Base-by-base conservation (phyloP, 768 basidiomycete species). In the Pholiota molesta region DNA sequence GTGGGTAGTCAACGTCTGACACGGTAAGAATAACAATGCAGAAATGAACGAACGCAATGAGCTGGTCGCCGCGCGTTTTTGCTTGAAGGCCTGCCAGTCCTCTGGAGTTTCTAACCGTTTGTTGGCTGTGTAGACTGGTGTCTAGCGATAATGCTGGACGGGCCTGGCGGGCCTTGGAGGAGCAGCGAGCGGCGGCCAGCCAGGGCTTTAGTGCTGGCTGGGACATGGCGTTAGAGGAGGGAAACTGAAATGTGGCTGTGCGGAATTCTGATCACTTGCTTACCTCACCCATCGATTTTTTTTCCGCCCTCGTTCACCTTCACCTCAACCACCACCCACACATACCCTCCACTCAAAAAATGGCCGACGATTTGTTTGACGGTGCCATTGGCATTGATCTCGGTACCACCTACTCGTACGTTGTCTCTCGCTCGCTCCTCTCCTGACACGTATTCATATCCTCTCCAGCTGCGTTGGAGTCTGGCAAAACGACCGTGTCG, bases 401-500 rank as follows among this genome's bases (percentile, higher is more conserved):
- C 68, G 91, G 91, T 70, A 97, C 95, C 64, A 97, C 95, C 56
- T 94, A 94, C 84, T 94, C 92, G 91, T 93, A 74, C 67, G 90
- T 83, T 19, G 17, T 33, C 56, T 51, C 26, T 31, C 13, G 35
- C 31, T 35, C 17, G 13, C 4, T 9, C 44, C 21, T 29, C 21
- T 67, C 52, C 60, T 29, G 66, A 51, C 56, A 55, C 26, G 59
- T 49, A 62, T 47, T 52, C 47, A 61, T 64, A 64, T 57, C 63
- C 66, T 52, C 57, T 62, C 29, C 75, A 95, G 93, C n/a, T 98
- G 96, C 78, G 97, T 98, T 71, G 97, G 93, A 85, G 96, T 99
- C 65, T 99, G 96, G 95, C 94, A 96, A 85, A 95, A 97, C 73
- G 97, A 99, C 83, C 93, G 96, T 75, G 96, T 97, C 67, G 96